These are phyloP conservation scores for Hygrophila difformis DNA, from an alignment of 257 asterid species.

Conservation along the genomic window DNA sequence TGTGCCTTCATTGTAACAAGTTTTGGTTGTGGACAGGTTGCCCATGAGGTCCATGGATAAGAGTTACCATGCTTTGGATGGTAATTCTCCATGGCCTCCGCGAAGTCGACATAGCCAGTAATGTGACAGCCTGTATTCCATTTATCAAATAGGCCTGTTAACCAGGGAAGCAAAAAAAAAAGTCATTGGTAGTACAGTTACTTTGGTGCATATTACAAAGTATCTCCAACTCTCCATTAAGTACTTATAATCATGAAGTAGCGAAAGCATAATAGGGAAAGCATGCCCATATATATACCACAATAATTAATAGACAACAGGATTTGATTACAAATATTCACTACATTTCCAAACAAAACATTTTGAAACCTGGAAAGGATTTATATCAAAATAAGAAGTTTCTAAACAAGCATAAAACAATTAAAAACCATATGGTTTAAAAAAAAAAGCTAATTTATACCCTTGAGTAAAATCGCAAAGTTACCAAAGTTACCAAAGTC, in stretches of 20 bases:
- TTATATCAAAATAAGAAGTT: too few species aligned
- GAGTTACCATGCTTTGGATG: conserved; percentile 88
- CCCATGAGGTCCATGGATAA: conserved; percentile 91
- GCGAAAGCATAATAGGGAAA: too few species aligned
- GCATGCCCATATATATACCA: too few species aligned
- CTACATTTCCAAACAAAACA: too few species aligned
- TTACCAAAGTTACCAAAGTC: too few species aligned
- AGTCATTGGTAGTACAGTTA: too few species aligned
- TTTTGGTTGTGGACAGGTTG: conserved; percentile 48
- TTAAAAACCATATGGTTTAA: too few species aligned
- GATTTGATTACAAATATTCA: too few species aligned
- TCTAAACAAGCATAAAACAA: too few species aligned
- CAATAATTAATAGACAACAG: too few species aligned
- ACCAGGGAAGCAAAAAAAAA: conserved; percentile 11
- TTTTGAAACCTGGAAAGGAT: too few species aligned
- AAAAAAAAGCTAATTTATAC: too few species aligned
- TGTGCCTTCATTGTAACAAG: conserved; percentile 39
- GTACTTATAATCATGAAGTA: background rate
- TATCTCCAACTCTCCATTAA: background rate
- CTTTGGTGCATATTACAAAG: background rate
- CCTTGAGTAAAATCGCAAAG: background rate
- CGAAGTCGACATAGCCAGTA: conserved; percentile 87
- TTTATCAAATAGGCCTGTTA: conserved; percentile 61
- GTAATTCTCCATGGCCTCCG: conserved; percentile 58
- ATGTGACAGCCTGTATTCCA: conserved; percentile 95